phyloP scores from a whole-genome alignment of 108 stramenopile species.

The Cylindrotheca fusiformis region DNA sequence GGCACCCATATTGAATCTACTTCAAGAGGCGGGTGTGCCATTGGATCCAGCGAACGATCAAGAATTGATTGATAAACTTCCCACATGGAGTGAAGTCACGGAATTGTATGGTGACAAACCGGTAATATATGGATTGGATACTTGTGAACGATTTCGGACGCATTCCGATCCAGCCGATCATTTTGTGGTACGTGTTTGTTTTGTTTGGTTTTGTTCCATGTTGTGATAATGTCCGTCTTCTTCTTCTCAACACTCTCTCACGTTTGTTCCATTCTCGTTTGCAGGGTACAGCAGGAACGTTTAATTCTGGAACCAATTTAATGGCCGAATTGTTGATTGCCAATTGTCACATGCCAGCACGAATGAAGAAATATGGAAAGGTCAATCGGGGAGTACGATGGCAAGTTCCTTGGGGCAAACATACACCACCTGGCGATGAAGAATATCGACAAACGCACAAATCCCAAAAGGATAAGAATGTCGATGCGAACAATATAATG shows the following conservation, averaged over 20 bases:
- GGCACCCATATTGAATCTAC: constrained; percentile 20
- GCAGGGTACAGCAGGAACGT: constrained; percentile 57
- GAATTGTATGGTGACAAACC: constrained; percentile 42
- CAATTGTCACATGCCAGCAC: constrained; percentile 55
- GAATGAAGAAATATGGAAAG: constrained; percentile 37
- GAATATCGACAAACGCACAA: constrained; percentile 42
- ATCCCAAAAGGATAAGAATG: constrained; percentile 30
- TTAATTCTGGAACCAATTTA: constrained; percentile 86
- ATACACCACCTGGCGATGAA: constrained; percentile 65
- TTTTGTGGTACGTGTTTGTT: constrained; percentile 15
- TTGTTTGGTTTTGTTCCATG: too few relatives aligned
- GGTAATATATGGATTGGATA: constrained; percentile 40
- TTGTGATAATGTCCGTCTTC: too few relatives aligned
- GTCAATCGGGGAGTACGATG: constrained; percentile 43
- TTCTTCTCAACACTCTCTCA: neutral
- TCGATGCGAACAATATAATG: constrained; percentile 41
- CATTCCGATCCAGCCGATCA: constrained; percentile 35
- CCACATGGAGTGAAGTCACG: constrained; percentile 39
- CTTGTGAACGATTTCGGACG: constrained; percentile 32
- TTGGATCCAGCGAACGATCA: constrained; percentile 22
- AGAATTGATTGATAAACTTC: constrained; percentile 26
- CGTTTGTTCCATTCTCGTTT: too few relatives aligned
- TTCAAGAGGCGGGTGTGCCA: constrained; percentile 13
- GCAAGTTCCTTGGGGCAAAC: constrained; percentile 76
- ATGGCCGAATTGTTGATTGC: constrained; percentile 56